Evolutionary conservation across 2,329 filamentous ascomycete genomes (phyloP).

Genomic region (Neofusicoccum cordaticola): DNA sequence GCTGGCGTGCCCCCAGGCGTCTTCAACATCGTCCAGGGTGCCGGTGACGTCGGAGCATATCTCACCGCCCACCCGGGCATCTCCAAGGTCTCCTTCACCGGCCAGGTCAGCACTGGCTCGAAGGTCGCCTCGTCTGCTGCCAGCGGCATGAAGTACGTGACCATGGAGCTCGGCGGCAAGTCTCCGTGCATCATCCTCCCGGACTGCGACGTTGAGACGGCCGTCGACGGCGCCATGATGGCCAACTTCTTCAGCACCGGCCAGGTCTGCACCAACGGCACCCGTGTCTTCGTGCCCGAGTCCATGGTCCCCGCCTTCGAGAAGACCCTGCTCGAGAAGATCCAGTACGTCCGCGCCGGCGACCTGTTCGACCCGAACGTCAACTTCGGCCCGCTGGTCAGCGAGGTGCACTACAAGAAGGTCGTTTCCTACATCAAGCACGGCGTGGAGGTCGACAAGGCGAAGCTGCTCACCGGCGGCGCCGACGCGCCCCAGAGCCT

Average conservation of each 20-base stretch:
- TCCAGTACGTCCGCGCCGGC: conserved; percentile 67
- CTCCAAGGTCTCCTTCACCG: conserved; percentile 86
- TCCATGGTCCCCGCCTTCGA: conserved; percentile 67
- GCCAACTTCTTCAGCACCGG: conserved; percentile 91
- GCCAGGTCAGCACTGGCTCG: conserved; percentile 77
- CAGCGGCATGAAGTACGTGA: conserved; percentile 81
- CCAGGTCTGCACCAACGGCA: conserved; percentile 92
- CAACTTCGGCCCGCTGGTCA: conserved; percentile 83
- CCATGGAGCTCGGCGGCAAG: conserved; percentile 89
- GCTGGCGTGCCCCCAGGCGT: conserved; percentile 77
- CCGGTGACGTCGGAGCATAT: conserved; percentile 72
- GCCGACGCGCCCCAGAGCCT: conserved; percentile 49
- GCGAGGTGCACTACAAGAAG: conserved; percentile 70
- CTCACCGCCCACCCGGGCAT: conserved; percentile 70
- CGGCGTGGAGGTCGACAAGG: conserved; percentile 70
- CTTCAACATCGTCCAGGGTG: conserved; percentile 69
- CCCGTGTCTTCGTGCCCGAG: conserved; percentile 76
- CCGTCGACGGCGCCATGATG: conserved; percentile 89
- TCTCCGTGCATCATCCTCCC: conserved; percentile 76
- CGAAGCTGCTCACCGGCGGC: conserved; percentile 72
- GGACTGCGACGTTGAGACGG: conserved; percentile 72
- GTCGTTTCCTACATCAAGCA: conserved; percentile 74
- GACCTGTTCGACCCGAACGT: conserved; percentile 68
- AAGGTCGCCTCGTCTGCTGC: conserved; percentile 77
- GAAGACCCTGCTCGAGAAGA: conserved; percentile 64